Percentiles rank a stretch among this genome's conserved stretches.
Conservation (phyloP, 2,329 filamentous ascomycete genomes). For the Chaetomiaceae sp. region DNA sequence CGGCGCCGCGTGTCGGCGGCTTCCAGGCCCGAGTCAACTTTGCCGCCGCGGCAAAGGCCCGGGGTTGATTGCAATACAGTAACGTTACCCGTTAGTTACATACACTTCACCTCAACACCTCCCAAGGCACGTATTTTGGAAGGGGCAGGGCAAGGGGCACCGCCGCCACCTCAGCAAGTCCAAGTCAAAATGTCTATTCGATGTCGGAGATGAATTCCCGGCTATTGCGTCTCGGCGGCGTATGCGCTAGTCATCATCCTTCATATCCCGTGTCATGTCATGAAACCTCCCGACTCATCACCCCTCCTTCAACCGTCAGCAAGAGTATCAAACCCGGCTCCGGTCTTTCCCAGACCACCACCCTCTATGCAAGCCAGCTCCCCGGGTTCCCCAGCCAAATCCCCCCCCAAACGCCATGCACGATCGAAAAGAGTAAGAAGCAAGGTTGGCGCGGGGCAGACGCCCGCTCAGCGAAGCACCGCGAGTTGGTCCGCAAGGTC, state of each 20-base stretch:
- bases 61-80: no score
- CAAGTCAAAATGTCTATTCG: no score
- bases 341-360: background rate
- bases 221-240: no score
- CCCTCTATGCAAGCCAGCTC: slow-evolving; percentile 3
- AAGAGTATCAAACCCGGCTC: background rate
- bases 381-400: background rate
- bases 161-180: no score
- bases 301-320: background rate
- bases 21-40: no score
- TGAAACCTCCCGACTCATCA: background rate
- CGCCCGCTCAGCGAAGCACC: slow-evolving; percentile 4
- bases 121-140: no score
- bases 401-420: background rate
- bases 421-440: background rate
- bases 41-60: no score
- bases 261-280: background rate
- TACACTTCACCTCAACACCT: no score
- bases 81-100: no score
- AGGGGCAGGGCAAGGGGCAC: no score
- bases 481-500: slow-evolving; percentile 38
- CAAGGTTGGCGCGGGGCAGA: background rate
- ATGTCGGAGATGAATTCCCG: no score
- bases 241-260: background rate
- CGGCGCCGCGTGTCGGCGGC: no score